Percentiles rank a stretch among this genome's conserved stretches.
These are phyloP conservation scores for Corynascus novoguineensis DNA, from an alignment of 495 filamentous ascomycete genomes.

Conservation along the genomic window DNA sequence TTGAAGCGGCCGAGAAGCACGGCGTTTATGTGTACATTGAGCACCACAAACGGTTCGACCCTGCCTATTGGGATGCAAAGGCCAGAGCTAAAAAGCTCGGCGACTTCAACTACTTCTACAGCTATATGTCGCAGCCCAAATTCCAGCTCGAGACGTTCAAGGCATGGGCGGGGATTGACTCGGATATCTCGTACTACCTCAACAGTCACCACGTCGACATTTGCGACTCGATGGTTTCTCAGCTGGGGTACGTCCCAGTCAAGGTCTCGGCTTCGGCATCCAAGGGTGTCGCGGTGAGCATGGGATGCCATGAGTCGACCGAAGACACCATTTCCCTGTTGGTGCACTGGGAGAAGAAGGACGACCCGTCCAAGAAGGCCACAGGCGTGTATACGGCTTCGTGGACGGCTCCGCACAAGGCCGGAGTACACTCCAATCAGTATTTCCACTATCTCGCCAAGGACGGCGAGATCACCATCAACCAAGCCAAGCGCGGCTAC, in stretches of 20 bases:
- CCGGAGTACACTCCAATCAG: slow-evolving; percentile 89
- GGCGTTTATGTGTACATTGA: slow-evolving; percentile 90
- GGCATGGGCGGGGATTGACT: slow-evolving; percentile 87
- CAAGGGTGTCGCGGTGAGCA: slow-evolving; percentile 59
- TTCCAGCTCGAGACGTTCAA: slow-evolving; percentile 92
- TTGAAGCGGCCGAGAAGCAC: slow-evolving; percentile 64
- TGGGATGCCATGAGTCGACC: slow-evolving; percentile 74
- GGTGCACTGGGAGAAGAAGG: slow-evolving; percentile 77
- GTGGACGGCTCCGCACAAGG: slow-evolving; percentile 89
- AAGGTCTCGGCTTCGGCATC: slow-evolving; percentile 73
- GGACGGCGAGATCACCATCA: slow-evolving; percentile 78
- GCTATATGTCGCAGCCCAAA: slow-evolving; percentile 95
- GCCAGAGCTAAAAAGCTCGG: slow-evolving; percentile 68
- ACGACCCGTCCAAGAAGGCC: slow-evolving; percentile 59
- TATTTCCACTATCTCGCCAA: slow-evolving; percentile 90
- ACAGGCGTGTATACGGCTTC: slow-evolving; percentile 92
- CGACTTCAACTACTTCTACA: slow-evolving; percentile 97
- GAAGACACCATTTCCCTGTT: slow-evolving; percentile 92
- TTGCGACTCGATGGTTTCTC: slow-evolving; percentile 78
- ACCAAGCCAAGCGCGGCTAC: slow-evolving; percentile 93
- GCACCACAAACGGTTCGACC: slow-evolving; percentile 95
- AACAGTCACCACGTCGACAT: slow-evolving; percentile 93
- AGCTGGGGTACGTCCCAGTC: slow-evolving; percentile 62
- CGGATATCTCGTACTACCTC: slow-evolving; percentile 90
- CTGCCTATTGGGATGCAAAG: slow-evolving; percentile 82